These are phyloP conservation scores for Stagonosporopsis vannaccii DNA, from an alignment of 2,329 filamentous ascomycete species.

Conservation along the genomic window DNA sequence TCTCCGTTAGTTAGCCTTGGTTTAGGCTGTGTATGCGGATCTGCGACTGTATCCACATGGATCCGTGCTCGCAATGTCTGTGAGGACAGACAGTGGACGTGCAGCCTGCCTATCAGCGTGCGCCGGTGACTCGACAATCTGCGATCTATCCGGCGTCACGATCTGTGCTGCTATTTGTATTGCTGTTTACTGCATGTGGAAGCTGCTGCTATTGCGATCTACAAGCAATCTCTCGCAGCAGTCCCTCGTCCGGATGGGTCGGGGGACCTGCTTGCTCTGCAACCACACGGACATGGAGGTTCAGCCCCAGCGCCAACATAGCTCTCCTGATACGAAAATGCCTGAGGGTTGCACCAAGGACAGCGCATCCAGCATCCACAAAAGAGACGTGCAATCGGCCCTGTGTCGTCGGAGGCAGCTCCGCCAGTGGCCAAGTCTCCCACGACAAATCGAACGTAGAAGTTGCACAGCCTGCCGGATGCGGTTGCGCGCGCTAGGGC, in stretches of 20 bases:
- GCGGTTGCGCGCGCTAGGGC: not conserved
- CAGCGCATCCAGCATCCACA: not conserved
- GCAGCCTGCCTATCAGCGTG: not conserved
- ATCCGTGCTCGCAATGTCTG: not conserved
- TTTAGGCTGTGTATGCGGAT: not conserved
- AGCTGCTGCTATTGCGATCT: not conserved
- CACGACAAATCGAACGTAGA: not conserved
- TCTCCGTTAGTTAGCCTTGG: not conserved
- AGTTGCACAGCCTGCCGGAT: not conserved
- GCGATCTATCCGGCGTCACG: not conserved
- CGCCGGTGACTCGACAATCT: not conserved
- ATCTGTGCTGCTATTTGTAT: not conserved
- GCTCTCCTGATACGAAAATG: no score
- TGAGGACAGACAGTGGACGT: not conserved
- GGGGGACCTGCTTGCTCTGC: not conserved
- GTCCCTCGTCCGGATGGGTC: not conserved
- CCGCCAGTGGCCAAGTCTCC: conserved; percentile 3
- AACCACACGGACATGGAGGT: not conserved
- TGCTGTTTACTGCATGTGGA: not conserved
- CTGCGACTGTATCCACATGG: not conserved
- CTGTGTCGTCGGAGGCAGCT: not conserved
- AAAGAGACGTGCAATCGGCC: conserved; percentile 1
- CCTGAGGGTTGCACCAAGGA: no score
- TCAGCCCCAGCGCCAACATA: not conserved
- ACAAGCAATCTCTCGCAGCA: not conserved